Percentiles rank a stretch among this genome's conserved stretches.
phyloP scores from a whole-genome alignment of 2,329 filamentous ascomycete genomes.

The Sclerotinia glacialis region DNA sequence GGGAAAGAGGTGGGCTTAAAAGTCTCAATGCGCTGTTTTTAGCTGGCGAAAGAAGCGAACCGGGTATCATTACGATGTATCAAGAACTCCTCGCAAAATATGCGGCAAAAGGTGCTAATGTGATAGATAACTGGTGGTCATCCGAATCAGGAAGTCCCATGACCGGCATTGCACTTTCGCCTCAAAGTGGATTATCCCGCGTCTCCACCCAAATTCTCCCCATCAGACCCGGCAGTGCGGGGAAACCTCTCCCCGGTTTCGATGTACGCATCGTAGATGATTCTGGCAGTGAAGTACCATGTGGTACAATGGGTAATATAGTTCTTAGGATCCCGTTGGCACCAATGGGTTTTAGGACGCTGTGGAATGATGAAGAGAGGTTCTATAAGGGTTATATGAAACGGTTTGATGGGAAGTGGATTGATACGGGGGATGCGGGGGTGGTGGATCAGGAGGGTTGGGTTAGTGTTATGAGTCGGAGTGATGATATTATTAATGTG shows the following conservation, averaged over 20 bases:
- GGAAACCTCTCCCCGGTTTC: slow-evolving; percentile 88
- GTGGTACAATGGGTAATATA: slow-evolving; percentile 84
- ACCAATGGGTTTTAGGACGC: slow-evolving; percentile 78
- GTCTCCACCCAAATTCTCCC: slow-evolving; percentile 45
- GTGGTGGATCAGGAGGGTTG: slow-evolving; percentile 75
- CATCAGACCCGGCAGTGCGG: slow-evolving; percentile 81
- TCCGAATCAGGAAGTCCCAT: slow-evolving; percentile 69
- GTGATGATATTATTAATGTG: slow-evolving; percentile 93
- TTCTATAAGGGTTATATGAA: slow-evolving; percentile 85
- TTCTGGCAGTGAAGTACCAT: slow-evolving; percentile 66
- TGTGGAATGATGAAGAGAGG: slow-evolving; percentile 82
- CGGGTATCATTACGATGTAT: slow-evolving; percentile 78
- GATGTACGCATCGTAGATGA: slow-evolving; percentile 85
- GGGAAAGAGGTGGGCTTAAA: slow-evolving; percentile 66
- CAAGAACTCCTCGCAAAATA: slow-evolving; percentile 67
- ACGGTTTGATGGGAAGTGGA: slow-evolving; percentile 76
- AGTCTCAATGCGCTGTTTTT: slow-evolving; percentile 74
- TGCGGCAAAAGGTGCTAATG: slow-evolving; percentile 59
- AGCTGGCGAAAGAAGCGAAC: slow-evolving; percentile 86
- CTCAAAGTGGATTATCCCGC: slow-evolving; percentile 57
- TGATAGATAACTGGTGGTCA: slow-evolving; percentile 74
- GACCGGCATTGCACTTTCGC: slow-evolving; percentile 61
- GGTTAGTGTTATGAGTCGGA: slow-evolving; percentile 60
- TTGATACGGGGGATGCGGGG: slow-evolving; percentile 89
- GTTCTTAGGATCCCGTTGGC: slow-evolving; percentile 79